phyloP scores from a whole-genome alignment of 2,329 filamentous ascomycete genomes.

The Harringtonia aguacate region DNA sequence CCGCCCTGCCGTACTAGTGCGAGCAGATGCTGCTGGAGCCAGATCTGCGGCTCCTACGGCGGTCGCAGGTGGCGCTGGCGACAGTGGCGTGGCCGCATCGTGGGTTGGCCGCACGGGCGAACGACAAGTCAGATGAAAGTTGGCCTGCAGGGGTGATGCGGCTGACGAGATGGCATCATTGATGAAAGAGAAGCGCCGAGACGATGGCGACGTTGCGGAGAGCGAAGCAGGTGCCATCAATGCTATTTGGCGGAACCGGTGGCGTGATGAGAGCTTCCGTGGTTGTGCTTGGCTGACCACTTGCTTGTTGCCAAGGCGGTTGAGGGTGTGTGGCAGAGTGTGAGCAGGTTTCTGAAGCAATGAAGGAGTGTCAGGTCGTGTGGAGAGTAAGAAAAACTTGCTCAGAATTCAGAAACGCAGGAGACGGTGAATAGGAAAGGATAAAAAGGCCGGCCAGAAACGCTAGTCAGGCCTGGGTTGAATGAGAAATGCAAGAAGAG shows the following conservation, averaged over 20 bases:
- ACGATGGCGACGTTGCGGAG: not conserved
- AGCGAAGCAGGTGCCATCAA: not conserved
- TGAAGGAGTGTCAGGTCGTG: not conserved
- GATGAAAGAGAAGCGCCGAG: slow-evolving; percentile 6
- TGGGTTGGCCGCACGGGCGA: slow-evolving; percentile 19
- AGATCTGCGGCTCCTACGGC: no score
- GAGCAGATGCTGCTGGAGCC: no score
- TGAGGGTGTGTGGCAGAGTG: not conserved
- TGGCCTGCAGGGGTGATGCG: slow-evolving; percentile 17
- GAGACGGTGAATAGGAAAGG: no score
- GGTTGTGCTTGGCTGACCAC: no score
- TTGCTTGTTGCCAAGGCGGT: not conserved
- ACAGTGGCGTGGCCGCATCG: slow-evolving; percentile 5
- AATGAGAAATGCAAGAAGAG: no score
- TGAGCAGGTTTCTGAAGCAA: slow-evolving; percentile 4
- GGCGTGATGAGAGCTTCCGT: no score
- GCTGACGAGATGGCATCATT: slow-evolving; percentile 18
- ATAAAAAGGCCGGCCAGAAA: no score
- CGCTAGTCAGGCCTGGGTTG: no score
- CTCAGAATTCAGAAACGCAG: no score
- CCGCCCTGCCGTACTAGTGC: slow-evolving; percentile 7
- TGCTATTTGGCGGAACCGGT: no score
- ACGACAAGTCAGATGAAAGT: slow-evolving; percentile 20
- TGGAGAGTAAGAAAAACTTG: no score
- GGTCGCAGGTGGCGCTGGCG: no score